These are phyloP conservation scores for Aspergillus jensenii DNA, from an alignment of 2,329 filamentous ascomycete genomes.

Conservation along the genomic window DNA sequence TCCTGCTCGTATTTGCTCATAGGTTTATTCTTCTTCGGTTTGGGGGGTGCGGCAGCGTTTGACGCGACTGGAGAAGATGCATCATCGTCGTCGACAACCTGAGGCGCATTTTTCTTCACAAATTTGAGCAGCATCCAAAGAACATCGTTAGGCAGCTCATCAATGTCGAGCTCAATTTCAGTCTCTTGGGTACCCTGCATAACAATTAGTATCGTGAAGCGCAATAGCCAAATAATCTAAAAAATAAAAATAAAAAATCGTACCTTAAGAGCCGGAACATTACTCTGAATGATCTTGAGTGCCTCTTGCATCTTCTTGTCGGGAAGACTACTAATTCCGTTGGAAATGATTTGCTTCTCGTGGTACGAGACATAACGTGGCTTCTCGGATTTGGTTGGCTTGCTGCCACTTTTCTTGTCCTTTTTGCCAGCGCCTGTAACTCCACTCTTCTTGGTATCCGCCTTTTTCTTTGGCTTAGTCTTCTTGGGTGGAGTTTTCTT, in stretches of 20 bases:
- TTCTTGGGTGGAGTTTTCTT: constrained; percentile 56
- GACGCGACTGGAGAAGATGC: constrained; percentile 30
- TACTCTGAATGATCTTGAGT: constrained; percentile 85
- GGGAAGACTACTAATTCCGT: constrained; percentile 77
- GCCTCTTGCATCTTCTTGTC: constrained; percentile 75
- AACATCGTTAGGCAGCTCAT: constrained; percentile 49
- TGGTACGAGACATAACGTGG: constrained; percentile 68
- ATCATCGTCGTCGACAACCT: constrained; percentile 45
- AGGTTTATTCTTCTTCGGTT: constrained; percentile 53
- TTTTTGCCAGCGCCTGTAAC: constrained; percentile 56
- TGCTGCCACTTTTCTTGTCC: constrained; percentile 47
- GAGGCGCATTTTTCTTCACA: constrained; percentile 48
- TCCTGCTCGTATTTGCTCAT: constrained; percentile 54
- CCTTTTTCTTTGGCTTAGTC: constrained; percentile 28
- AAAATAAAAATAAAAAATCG: constrained; percentile 25
- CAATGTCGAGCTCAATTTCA: constrained; percentile 51
- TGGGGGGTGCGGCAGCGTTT: constrained; percentile 38
- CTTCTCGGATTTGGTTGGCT: constrained; percentile 48
- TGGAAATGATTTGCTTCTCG: constrained; percentile 90
- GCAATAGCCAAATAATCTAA: background rate
- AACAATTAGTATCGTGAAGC: constrained; percentile 12
- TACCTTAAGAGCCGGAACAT: constrained; percentile 70
- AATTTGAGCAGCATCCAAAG: constrained; percentile 47
- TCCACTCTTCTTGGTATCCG: constrained; percentile 39
- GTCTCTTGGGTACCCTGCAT: constrained; percentile 42